Percentiles rank a stretch among this genome's conserved stretches.
Conservation (phyloP, 495 filamentous ascomycete species). For the Corynascus novoguineensis region DNA sequence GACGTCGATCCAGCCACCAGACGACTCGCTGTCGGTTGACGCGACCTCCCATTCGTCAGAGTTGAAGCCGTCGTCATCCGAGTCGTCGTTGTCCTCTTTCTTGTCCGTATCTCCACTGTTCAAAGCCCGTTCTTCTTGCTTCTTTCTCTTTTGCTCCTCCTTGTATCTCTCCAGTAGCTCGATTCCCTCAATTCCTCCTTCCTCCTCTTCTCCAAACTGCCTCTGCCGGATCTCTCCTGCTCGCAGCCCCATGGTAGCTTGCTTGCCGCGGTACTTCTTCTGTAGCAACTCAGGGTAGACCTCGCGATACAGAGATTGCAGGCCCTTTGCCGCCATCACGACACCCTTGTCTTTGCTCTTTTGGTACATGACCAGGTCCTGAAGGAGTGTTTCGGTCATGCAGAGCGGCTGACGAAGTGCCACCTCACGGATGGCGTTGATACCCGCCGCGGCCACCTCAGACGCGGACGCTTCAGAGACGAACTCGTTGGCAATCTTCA, state of each 20-base stretch:
- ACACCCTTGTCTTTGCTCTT: constrained; percentile 98
- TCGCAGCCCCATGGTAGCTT: constrained; percentile 76
- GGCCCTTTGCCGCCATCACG: constrained; percentile 90
- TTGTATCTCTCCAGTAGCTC: constrained; percentile 92
- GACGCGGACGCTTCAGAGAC: constrained; percentile 89
- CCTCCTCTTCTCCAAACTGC: constrained; percentile 74
- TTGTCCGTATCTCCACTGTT: constrained; percentile 32
- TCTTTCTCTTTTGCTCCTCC: constrained; percentile 74
- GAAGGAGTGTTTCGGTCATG: constrained; percentile 92
- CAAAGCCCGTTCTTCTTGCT: constrained; percentile 57
- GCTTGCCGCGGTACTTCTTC: constrained; percentile 86
- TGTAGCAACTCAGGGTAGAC: constrained; percentile 83
- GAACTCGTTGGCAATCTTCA: constrained; percentile 97
- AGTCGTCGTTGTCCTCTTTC: constrained; percentile 37
- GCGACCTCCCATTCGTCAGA: constrained; percentile 84
- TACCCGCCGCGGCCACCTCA: constrained; percentile 85
- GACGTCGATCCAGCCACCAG: constrained; percentile 86
- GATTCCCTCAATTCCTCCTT: constrained; percentile 83
- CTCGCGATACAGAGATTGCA: constrained; percentile 86
- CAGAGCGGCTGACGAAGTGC: constrained; percentile 87
- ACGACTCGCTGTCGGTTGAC: constrained; percentile 66
- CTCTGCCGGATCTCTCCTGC: constrained; percentile 62
- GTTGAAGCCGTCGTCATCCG: constrained; percentile 60
- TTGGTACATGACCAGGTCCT: constrained; percentile 92
- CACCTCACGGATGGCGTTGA: constrained; percentile 93